Percentiles rank a stretch among this genome's conserved stretches.
Evolutionary conservation across 768 basidiomycete genomes (phyloP).

Genomic region (Lentinula sp.): DNA sequence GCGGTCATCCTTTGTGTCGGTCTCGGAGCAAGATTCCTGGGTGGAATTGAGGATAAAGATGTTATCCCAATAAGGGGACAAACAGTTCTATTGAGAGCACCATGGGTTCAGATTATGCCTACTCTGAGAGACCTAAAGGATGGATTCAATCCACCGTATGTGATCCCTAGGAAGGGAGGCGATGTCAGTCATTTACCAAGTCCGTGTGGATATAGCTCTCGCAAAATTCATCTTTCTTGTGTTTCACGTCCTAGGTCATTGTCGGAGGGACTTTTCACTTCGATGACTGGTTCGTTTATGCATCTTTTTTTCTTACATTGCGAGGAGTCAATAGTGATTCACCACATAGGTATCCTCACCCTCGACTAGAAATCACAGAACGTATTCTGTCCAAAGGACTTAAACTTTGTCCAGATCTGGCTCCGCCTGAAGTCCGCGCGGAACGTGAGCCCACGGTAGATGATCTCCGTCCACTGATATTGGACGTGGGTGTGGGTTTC

Average conservation of each 20-base stretch:
- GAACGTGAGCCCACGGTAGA: slow-evolving; percentile 39
- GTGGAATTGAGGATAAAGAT: slow-evolving; percentile 74
- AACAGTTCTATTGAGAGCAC: slow-evolving; percentile 69
- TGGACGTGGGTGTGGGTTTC: slow-evolving; percentile 54
- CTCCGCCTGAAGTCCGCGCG: slow-evolving; percentile 45
- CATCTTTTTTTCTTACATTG: neutral
- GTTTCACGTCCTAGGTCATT: slow-evolving; percentile 31
- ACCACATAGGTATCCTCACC: slow-evolving; percentile 48
- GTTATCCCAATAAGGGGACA: slow-evolving; percentile 82
- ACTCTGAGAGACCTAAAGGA: slow-evolving; percentile 21
- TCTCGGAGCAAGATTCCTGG: slow-evolving; percentile 65
- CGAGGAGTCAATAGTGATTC: slow-evolving; percentile 47
- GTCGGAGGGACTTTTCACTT: slow-evolving; percentile 1
- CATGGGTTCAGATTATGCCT: slow-evolving; percentile 54
- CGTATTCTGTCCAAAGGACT: slow-evolving; percentile 52
- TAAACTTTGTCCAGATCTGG: slow-evolving; percentile 49
- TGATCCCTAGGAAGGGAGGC: slow-evolving; percentile 58
- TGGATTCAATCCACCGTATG: slow-evolving; percentile 47
- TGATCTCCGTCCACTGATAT: slow-evolving; percentile 40
- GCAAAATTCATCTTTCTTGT: neutral
- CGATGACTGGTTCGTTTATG: neutral
- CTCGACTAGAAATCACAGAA: slow-evolving; percentile 55
- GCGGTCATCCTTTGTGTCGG: slow-evolving; percentile 71
- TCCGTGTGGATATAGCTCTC: neutral
- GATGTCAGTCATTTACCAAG: slow-evolving; percentile 26